Evolutionary conservation across 352 stramenopile species (phyloP).

Genomic region (Pythium oligandrum): DNA sequence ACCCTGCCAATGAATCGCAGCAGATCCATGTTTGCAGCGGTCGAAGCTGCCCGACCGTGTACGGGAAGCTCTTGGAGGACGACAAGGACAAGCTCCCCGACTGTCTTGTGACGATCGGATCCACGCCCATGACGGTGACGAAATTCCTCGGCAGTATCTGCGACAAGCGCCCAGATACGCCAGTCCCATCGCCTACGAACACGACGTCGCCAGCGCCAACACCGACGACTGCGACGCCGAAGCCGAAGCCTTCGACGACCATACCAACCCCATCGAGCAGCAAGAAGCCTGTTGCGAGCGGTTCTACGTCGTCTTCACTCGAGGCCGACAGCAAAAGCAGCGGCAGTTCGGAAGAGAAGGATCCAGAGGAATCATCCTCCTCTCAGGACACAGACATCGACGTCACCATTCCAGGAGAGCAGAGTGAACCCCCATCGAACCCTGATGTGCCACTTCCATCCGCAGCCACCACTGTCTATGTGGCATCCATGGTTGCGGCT

Average conservation of each 20-base stretch:
- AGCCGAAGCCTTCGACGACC: not conserved
- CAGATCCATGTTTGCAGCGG: conserved; percentile 22
- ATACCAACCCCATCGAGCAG: not conserved
- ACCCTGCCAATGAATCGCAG: conserved; percentile 18
- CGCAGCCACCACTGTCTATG: too few species aligned
- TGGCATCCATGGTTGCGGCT: too few species aligned
- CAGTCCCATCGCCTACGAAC: conserved; percentile 1
- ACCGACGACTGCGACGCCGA: not conserved
- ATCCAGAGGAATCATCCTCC: too few species aligned
- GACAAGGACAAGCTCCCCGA: conserved; percentile 15
- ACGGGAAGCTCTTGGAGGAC: conserved; percentile 6
- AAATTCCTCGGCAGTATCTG: conserved; percentile 24
- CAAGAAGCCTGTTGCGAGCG: too few species aligned
- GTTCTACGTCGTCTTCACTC: not conserved
- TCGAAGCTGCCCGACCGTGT: conserved; percentile 25
- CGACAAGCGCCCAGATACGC: conserved; percentile 1
- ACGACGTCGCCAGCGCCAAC: not conserved
- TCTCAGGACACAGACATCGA: too few species aligned
- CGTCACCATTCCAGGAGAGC: too few species aligned
- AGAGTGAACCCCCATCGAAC: too few species aligned
- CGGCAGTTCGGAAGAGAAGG: too few species aligned
- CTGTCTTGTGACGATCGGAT: conserved; percentile 16
- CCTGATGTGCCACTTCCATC: too few species aligned
- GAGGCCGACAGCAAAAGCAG: too few species aligned
- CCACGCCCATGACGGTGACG: conserved; percentile 13